phyloP scores from a whole-genome alignment of 2,329 filamentous ascomycete genomes.

The Anthostomella pinea region DNA sequence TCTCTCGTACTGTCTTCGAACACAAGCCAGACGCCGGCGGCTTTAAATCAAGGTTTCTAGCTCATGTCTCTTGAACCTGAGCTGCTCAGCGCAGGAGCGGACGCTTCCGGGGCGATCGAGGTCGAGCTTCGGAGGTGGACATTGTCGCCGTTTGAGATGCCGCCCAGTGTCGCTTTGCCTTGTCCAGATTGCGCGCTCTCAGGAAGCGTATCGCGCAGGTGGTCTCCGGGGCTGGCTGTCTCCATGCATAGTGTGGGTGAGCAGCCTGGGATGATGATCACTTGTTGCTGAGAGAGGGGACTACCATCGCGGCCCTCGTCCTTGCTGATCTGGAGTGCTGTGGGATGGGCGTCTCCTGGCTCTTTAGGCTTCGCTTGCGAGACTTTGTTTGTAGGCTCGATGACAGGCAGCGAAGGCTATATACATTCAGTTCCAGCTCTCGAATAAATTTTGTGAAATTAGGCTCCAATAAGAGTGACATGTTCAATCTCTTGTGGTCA shows the following conservation, averaged over 20 bases:
- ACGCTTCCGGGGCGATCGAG: conserved; percentile 32
- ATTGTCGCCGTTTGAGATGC: conserved; percentile 13
- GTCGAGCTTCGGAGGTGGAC: conserved; percentile 9
- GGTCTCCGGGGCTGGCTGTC: conserved; percentile 8
- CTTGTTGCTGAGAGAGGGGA: conserved; percentile 7
- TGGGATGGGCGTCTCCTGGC: conserved; percentile 10
- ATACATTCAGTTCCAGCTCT: too few species aligned
- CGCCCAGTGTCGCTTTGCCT: conserved; percentile 30
- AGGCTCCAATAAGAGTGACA: too few species aligned
- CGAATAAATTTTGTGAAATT: too few species aligned
- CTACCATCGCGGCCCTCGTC: conserved; percentile 9
- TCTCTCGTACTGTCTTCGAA: conserved; percentile 37
- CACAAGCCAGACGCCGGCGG: conserved; percentile 43
- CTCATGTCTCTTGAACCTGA: conserved; percentile 14
- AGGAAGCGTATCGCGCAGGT: conserved; percentile 45
- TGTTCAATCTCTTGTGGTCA: too few species aligned
- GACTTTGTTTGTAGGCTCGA: too few species aligned
- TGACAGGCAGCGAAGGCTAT: too few species aligned
- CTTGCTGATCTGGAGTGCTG: conserved; percentile 10
- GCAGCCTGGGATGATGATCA: conserved; percentile 12
- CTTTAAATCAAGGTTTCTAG: conserved; percentile 40
- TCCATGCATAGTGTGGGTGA: conserved; percentile 11
- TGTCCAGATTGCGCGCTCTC: conserved; percentile 40
- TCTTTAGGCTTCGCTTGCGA: conserved; percentile 10
- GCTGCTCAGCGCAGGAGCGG: conserved; percentile 24